Evolutionary conservation across 371 early-diverging fungal species (phyloP).

Genomic region (Mucor lusitanicus): DNA sequence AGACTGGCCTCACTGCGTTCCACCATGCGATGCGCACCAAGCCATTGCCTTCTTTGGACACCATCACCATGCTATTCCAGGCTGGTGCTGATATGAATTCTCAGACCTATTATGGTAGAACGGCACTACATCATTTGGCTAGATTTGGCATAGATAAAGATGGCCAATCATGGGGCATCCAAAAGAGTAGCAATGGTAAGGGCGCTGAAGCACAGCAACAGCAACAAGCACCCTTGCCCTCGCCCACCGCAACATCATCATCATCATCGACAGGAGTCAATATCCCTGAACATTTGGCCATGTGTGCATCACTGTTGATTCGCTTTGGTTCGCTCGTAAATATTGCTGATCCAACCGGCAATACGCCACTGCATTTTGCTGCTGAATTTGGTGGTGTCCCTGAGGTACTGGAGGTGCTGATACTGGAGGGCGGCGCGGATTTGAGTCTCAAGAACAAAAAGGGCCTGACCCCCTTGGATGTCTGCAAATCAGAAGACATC

Average conservation of each 20-base stretch:
- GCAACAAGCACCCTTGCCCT: neutral
- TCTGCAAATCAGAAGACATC: constrained; percentile 43
- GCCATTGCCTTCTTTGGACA: constrained; percentile 62
- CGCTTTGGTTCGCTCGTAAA: constrained; percentile 63
- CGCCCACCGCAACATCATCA: neutral
- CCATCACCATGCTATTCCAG: constrained; percentile 61
- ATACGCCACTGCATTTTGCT: constrained; percentile 72
- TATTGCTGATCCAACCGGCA: constrained; percentile 63
- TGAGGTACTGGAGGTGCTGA: constrained; percentile 56
- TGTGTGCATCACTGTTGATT: constrained; percentile 54
- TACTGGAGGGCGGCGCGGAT: constrained; percentile 52
- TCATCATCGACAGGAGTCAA: neutral
- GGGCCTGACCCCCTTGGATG: constrained; percentile 54
- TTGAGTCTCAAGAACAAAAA: constrained; percentile 53
- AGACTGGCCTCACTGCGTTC: constrained; percentile 64
- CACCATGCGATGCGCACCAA: constrained; percentile 68
- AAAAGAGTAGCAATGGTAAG: constrained; percentile 31
- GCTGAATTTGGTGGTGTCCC: constrained; percentile 60
- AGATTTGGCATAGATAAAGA: constrained; percentile 55
- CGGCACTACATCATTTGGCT: constrained; percentile 65
- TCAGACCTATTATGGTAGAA: constrained; percentile 64
- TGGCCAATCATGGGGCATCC: constrained; percentile 46
- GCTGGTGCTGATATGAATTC: constrained; percentile 72
- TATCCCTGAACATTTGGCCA: constrained; percentile 46
- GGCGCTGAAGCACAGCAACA: neutral